phyloP scores from a whole-genome alignment of 202 grass and related monocot species.

The Saccharum hybrid region DNA sequence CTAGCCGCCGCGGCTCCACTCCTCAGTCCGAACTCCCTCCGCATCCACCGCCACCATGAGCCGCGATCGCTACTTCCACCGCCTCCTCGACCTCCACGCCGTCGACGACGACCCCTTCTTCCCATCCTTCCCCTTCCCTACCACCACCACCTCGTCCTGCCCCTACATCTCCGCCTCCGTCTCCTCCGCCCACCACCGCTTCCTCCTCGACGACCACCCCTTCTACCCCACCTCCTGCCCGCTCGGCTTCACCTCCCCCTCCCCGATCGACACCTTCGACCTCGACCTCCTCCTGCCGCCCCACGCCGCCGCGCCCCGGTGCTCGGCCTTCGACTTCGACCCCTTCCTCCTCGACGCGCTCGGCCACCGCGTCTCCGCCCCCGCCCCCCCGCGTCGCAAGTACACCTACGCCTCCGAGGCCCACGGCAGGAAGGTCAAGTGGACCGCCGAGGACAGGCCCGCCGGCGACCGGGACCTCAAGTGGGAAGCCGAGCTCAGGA shows the following conservation, averaged over 20 bases:
- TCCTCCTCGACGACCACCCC: slow-evolving; percentile 41
- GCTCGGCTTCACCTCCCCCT: slow-evolving; percentile 35
- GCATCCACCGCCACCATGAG: too few relatives aligned
- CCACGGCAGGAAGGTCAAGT: slow-evolving; percentile 67
- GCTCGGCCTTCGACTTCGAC: slow-evolving; percentile 12
- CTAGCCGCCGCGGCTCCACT: neutral
- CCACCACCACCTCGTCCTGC: slow-evolving; percentile 18
- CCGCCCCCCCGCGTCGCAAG: slow-evolving; percentile 35
- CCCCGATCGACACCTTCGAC: slow-evolving; percentile 36
- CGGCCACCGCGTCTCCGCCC: slow-evolving; percentile 54
- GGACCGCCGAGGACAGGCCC: slow-evolving; percentile 55
- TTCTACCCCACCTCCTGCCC: slow-evolving; percentile 1
- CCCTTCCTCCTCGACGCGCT: slow-evolving; percentile 55
- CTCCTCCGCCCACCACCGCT: slow-evolving; percentile 29
- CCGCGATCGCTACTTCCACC: too few relatives aligned
- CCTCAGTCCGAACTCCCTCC: too few relatives aligned
- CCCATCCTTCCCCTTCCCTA: slow-evolving; percentile 15
- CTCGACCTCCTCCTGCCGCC: neutral
- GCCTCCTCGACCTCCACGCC: too few relatives aligned
- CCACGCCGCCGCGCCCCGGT: neutral
- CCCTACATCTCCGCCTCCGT: too few relatives aligned
- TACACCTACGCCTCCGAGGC: slow-evolving; percentile 63
- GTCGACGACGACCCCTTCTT: slow-evolving; percentile 32
- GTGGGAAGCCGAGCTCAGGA: slow-evolving; percentile 66
- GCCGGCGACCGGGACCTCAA: slow-evolving; percentile 42